These are phyloP conservation scores for Apiospora saccharicola DNA, from an alignment of 2,329 filamentous ascomycete genomes.

Conservation along the genomic window DNA sequence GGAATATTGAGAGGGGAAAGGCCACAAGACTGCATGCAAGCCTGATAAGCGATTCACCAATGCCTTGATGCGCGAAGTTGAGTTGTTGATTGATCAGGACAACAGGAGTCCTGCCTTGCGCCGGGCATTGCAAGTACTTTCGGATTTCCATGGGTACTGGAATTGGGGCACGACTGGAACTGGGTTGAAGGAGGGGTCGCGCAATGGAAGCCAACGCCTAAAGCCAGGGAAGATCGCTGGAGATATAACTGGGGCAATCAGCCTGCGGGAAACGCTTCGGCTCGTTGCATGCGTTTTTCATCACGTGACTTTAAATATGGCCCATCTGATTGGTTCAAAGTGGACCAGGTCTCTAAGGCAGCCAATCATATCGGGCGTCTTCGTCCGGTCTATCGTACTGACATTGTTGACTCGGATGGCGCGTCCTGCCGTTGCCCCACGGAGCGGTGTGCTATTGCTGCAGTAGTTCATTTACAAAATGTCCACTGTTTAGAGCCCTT, in stretches of 20 bases:
- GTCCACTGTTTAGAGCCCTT: not conserved
- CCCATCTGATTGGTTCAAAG: conserved; percentile 16
- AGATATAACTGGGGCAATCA: conserved; percentile 22
- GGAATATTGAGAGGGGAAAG: not conserved
- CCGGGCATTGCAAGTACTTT: not conserved
- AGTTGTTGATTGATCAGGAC: not conserved
- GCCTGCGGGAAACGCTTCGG: conserved; percentile 25
- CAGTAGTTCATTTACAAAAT: conserved; percentile 11
- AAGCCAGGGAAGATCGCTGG: conserved; percentile 25
- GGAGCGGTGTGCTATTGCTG: conserved; percentile 18
- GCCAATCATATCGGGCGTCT: not conserved
- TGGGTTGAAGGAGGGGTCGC: not conserved
- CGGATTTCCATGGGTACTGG: conserved; percentile 14
- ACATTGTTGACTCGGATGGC: conserved; percentile 18
- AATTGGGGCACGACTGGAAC: not conserved
- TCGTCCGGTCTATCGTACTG: not conserved
- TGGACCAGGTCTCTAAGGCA: not conserved
- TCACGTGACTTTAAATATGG: conserved; percentile 1
- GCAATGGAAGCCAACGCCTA: not conserved
- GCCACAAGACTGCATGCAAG: not conserved
- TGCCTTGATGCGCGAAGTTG: not conserved
- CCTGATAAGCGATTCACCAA: conserved; percentile 3
- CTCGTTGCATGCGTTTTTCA: conserved; percentile 19
- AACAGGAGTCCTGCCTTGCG: not conserved
- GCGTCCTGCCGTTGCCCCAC: conserved; percentile 8